Base-by-base conservation (phyloP, 495 filamentous ascomycete genomes). In the Xylaria sp. region DNA sequence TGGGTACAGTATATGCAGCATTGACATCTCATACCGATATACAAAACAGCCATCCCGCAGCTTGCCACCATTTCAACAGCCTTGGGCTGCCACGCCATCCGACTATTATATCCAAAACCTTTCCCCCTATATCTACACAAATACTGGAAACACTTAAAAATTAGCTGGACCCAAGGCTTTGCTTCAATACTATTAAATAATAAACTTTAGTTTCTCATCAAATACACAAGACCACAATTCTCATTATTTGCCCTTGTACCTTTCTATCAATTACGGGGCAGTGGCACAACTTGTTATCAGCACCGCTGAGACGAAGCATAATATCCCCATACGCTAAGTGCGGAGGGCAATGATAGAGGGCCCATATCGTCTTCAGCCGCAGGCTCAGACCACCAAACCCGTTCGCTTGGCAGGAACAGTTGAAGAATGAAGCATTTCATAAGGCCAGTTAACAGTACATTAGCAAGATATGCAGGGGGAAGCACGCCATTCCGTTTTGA, bases 1-100 rank as follows among this genome's bases (percentile, higher is more conserved):
- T n/a, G 31, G 31, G n/a, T 61, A 37, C 58, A 37, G n/a, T 37
- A 14, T 37, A 37, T 62, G 59, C 59, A 62, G 59, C 37, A 26
- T 41, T 59, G 55, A 37, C 55, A 19, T 55, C 29, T 55, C 3
- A 11, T 58, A 37, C 29, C 5, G 21, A 33, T 40, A 41, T n/a
- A n/a, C n/a, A n/a, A n/a, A 21, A 55, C 31, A 24, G 21, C 9
- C 35, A 33, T 43, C 21, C 37, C 37, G 59, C 37, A 43, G 21
- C 57, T 37, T 21, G 15, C 57, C n/a, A 59, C n/a, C 29, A 57
- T 6, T 5, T 57, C 17, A 19, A 57, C 26, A 33, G 26, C 33
- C n/a, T 35, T 9, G 33, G 33, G 33, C 33, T 59, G 33, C 33
- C n/a, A 37, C 57, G 33, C 17, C 14, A 21, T 59, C 11, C 33